Evolutionary conservation across 768 basidiomycete genomes (phyloP), one percentile per base, ranked within the genome.

Genomic region (Atractiella rhizophila): DNA sequence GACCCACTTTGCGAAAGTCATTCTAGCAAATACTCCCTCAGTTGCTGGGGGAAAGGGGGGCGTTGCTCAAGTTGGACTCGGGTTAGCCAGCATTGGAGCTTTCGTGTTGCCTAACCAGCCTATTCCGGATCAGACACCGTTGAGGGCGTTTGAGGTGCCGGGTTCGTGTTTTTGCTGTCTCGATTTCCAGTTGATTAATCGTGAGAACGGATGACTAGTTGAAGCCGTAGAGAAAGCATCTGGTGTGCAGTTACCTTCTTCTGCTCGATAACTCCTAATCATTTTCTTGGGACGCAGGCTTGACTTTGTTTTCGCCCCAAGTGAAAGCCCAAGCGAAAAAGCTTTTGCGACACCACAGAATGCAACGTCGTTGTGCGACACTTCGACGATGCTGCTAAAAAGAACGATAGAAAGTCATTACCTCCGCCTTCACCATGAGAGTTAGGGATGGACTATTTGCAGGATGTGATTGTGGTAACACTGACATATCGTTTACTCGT

Each of bases 1-100:
- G 2, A 96, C 91, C 5, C 91, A 98, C 57, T 96, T 96, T 57
- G 86, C 88, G 25, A 96, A 96, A 59, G 86, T 94, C 25, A 73
- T 94, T 19, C 64, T 94, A 38, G 67, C 77, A 2, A 67, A 79
- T 0, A 69, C 68, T 48, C 76, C 80, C 0, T 64, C 69, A 27
- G 20, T 80, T n/a, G n/a, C n/a, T n/a, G 12, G 4, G 16, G 19
- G 13, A 10, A 10, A 15, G 12, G 7, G 15, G 33, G 3, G 6
- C 5, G 38, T 29, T 18, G 20, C 18, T 3, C 33, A 39, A 5
- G 18, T 15, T 10, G 44, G 39, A 10, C 31, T 35, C 7, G 45
- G 66, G 5, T 83, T 96, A 50, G 64, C 88, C 32, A 71, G 79
- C 0, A 70, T 77, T 3, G 91, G 86, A 11, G 91, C 86, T 10